Evolutionary conservation across 2,329 filamentous ascomycete species (phyloP), one percentile per base, ranked within the genome.

Genomic region (Colletotrichum chlorophyti): DNA sequence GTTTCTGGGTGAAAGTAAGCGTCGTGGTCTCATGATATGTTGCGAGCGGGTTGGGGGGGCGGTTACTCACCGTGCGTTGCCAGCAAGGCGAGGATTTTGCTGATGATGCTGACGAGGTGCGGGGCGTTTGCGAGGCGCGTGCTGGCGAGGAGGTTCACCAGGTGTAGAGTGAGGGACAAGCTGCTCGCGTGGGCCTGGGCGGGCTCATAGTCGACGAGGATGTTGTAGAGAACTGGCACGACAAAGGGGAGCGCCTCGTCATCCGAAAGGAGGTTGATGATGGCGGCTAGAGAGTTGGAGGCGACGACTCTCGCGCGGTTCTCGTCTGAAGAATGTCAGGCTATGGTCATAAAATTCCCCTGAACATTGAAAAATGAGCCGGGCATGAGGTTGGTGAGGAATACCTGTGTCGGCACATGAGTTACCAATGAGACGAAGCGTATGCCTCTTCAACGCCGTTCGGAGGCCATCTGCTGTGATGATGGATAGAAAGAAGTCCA

Each of bases 151-250:
- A 86, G 73, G 10, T 73, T 67, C 32, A 85, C 71, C 31, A 88
- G 75, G 6, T 75, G 72, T 14, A 69, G 72, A 61, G 78, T 85
- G 19, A 88, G 71, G 4, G 73, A 71, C 4, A 79, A 79, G 59
- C 83, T 71, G 9, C 80, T 85, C 9, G 83, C 83, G 8, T 83
- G 77, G 12, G 73, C 69, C 63, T 88, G 85, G 14, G 84, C 83
- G 4, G 83, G 81, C 63, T 83, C 83, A 66, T 86, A 88, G 66
- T 89, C 86, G 12, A 88, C 79, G 52, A 84, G 79, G 43, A 87
- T 77, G 65, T 89, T 89, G 69, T 82, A 86, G 4, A 88, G 70
- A 7, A 88, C 86, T 0, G 84, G 83, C 35, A 88, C 79, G 31
- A 78, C 76, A 66, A 84, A 83, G 0, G 76, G 70, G 7, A 85